phyloP scores from a whole-genome alignment of 2,329 filamentous ascomycete species.

The Cladosporium sp. region DNA sequence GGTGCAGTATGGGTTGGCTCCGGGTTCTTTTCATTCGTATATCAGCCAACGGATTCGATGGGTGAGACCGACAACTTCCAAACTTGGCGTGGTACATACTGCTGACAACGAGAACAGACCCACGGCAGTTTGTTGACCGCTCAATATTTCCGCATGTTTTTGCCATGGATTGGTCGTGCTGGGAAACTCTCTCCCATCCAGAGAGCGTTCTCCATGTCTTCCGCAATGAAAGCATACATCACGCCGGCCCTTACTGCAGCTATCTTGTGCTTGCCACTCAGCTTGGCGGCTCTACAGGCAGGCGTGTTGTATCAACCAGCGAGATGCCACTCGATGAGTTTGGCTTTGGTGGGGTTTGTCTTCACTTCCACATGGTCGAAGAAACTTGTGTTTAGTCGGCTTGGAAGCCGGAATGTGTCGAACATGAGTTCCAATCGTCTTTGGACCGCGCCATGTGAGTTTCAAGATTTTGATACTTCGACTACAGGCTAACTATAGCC shows the following conservation, averaged over 20 bases:
- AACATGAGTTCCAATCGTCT: constrained; percentile 11
- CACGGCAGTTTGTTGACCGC: neutral
- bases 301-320: neutral
- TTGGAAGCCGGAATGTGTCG: constrained; percentile 4
- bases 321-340: neutral
- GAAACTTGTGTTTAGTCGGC: constrained; percentile 1
- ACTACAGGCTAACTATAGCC: neutral
- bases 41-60: constrained; percentile 9
- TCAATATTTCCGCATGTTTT: neutral
- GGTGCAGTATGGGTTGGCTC: constrained; percentile 1
- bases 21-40: constrained; percentile 2
- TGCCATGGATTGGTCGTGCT: neutral
- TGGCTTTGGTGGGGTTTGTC: neutral
- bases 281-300: neutral
- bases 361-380: constrained; percentile 6
- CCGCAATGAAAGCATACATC: neutral
- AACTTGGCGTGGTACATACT: too few species aligned
- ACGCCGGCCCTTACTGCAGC: neutral
- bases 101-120: neutral
- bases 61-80: neutral
- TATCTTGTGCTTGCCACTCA: neutral
- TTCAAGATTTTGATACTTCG: too few species aligned
- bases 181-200: too few species aligned
- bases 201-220: too few species aligned
- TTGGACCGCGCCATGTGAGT: constrained; percentile 11